These are phyloP conservation scores for Candida manassasensis DNA, from an alignment of 805 yeast species.

Conservation along the genomic window DNA sequence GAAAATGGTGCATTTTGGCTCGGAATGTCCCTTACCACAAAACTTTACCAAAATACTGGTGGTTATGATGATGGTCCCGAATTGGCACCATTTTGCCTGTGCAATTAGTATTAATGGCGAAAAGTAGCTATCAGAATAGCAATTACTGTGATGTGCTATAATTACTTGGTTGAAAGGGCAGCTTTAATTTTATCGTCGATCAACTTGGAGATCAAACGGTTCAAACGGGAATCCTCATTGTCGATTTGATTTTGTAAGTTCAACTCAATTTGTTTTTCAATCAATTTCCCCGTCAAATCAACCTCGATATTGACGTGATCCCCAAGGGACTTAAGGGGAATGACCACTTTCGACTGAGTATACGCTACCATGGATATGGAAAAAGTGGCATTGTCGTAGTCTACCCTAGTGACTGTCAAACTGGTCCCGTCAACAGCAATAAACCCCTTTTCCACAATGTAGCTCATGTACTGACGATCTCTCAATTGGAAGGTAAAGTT, in stretches of 20 bases:
- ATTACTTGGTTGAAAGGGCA: too few relatives aligned
- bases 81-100: not conserved
- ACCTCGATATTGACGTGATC: slow-evolving; percentile 85
- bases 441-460: slow-evolving; percentile 93
- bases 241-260: slow-evolving; percentile 51
- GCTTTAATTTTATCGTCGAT: slow-evolving; percentile 30
- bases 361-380: slow-evolving; percentile 89
- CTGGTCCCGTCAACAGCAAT: slow-evolving; percentile 92
- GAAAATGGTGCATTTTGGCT: too few relatives aligned
- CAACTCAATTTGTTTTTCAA: slow-evolving; percentile 76
- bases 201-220: slow-evolving; percentile 36
- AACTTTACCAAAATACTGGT: too few relatives aligned
- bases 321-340: slow-evolving; percentile 62
- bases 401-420: slow-evolving; percentile 78
- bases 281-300: slow-evolving; percentile 86
- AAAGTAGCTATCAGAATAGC: too few relatives aligned
- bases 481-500: slow-evolving; percentile 69
- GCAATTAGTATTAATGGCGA: too few relatives aligned
- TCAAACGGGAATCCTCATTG: slow-evolving; percentile 46
- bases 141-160: not conserved
- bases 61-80: too few relatives aligned
- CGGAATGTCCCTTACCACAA: too few relatives aligned
- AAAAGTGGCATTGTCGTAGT: slow-evolving; percentile 52
- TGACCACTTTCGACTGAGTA: slow-evolving; percentile 76
- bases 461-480: slow-evolving; percentile 57